phyloP scores from a whole-genome alignment of 352 stramenopile species.

The Phytophthora vignae region DNA sequence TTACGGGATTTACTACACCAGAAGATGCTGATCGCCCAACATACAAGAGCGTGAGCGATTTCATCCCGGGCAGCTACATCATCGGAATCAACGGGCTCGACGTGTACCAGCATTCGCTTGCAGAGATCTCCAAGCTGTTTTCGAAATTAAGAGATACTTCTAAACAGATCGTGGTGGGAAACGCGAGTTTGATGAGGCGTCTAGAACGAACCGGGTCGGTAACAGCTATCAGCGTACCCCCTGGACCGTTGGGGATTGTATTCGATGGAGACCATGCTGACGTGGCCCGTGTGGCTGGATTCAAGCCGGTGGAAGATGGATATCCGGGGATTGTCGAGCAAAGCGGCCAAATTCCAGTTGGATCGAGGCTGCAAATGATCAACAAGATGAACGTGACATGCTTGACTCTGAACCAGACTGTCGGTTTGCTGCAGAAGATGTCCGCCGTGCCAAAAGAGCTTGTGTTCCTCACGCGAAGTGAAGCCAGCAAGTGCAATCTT shows the following conservation, averaged over 20 bases:
- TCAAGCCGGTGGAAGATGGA: constrained; percentile 45
- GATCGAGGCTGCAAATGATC: constrained; percentile 49
- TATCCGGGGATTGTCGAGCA: constrained; percentile 42
- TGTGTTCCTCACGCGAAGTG: constrained; percentile 28
- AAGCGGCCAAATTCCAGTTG: constrained; percentile 42
- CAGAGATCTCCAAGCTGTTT: constrained; percentile 49
- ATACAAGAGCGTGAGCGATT: constrained; percentile 45
- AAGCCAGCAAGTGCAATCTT: constrained; percentile 28
- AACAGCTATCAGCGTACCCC: constrained; percentile 35
- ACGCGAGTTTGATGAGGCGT: constrained; percentile 37
- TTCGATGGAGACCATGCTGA: constrained; percentile 48
- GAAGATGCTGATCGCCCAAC: constrained; percentile 45
- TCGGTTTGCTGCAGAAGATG: constrained; percentile 59
- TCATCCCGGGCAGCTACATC: constrained; percentile 63
- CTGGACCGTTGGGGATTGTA: constrained; percentile 55
- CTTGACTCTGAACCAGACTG: constrained; percentile 45
- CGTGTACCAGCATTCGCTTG: constrained; percentile 56
- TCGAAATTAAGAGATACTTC: constrained; percentile 47
- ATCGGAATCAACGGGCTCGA: constrained; percentile 72
- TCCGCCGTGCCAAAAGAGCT: constrained; percentile 49
- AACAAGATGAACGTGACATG: constrained; percentile 70
- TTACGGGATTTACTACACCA: constrained; percentile 54
- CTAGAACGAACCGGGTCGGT: constrained; percentile 24
- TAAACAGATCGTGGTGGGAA: constrained; percentile 60
- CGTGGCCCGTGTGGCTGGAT: constrained; percentile 47